Evolutionary conservation across 805 yeast genomes (phyloP), one percentile per base, ranked within the genome.

Genomic region (Teunomyces gatunensis): DNA sequence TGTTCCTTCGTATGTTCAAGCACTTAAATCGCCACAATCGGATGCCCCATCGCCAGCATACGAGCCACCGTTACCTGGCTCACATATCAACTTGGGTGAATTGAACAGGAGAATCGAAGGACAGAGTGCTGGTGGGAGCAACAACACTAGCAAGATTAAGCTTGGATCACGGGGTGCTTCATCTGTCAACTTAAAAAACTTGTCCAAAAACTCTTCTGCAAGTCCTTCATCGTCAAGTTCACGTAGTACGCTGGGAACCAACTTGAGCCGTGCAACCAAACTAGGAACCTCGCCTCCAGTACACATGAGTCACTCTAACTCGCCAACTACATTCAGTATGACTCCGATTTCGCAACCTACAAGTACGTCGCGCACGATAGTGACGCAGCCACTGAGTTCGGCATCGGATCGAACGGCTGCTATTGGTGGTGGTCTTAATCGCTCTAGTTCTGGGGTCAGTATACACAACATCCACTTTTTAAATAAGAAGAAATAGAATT

Each of bases 1-100:
- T 42, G 96, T 92, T 5, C 98, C 98, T 0, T 83, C 96, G 0
- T 92, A 92, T 65, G 78, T 77, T 6, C 84, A 87, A 28, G 97
- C 98, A 0, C 66, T 90, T 63, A 79, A 78, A 56, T 65, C 79
- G 2, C 83, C 76, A 40, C 63, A 61, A 9, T 52, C 51, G 6
- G 65, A 75, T 9, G 77, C 71, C 3, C 81, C 78, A 45, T 84
- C 96, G 1, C 97, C 97, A 0, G 77, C 79, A 2, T 90, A 89
- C 63, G 75, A 71, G 51, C 83, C 82, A 5, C 79, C 80, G 3
- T 55, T 67, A 12, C 73, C 73, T 3, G 75, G 74, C 1, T 72
- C 80, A 2, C 55, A 61, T 44, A 61, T 71, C 25, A 64, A 68
- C 46, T 49, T 70, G 15, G 54, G 52, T 4, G 74, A 69, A 43